phyloP scores from a whole-genome alignment of 257 asterid genomes.

The Solanum pimpinellifolium region DNA sequence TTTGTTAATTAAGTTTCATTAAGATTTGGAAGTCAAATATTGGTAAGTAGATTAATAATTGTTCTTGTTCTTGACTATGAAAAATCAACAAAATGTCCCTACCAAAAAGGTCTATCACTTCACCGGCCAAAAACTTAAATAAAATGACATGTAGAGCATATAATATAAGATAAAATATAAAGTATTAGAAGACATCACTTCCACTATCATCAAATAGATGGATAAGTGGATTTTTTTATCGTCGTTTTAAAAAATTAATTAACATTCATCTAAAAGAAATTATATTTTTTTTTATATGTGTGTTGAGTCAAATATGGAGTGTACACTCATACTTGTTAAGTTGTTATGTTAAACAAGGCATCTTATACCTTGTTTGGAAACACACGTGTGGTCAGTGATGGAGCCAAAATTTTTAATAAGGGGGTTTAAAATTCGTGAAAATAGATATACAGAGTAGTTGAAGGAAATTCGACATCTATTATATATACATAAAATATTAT shows the following conservation, averaged over 20 bases:
- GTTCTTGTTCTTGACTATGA: background rate
- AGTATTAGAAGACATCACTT: background rate
- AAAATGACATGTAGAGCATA: background rate
- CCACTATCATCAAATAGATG: background rate
- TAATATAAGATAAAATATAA: background rate
- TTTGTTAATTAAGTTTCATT: background rate
- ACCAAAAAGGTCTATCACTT: background rate
- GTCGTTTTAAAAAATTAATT: no score
- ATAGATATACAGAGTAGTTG: no score
- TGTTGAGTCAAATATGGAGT: background rate
- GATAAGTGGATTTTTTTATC: no score
- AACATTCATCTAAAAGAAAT: no score
- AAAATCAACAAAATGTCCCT: background rate
- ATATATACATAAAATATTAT: no score
- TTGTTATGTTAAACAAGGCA: background rate
- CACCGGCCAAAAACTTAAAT: background rate
- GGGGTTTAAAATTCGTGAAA: fast-evolving
- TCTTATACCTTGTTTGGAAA: no score
- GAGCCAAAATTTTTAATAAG: fast-evolving
- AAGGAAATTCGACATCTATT: no score
- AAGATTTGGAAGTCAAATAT: background rate
- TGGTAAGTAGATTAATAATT: background rate
- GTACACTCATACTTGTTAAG: background rate
- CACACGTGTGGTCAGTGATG: no score
- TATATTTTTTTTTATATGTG: no score